A percentile compares a stretch with the other conserved stretches of the same genome.
Conservation (phyloP, 768 basidiomycete species). For the Termitomyces sp. region DNA sequence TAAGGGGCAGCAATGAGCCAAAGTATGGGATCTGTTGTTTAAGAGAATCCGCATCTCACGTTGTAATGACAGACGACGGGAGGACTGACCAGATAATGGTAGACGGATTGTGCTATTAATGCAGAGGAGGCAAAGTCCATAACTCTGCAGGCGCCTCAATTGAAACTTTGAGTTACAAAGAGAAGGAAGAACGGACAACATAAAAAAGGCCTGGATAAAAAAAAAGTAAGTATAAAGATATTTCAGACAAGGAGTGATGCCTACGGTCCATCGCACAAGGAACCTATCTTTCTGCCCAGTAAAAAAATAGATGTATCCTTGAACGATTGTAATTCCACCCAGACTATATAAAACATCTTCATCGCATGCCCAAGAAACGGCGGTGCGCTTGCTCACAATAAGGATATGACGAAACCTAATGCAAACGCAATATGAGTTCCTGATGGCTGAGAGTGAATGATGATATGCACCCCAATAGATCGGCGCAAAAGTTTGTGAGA, state of each 20-base stretch:
- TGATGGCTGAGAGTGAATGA: background rate
- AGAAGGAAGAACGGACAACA: constrained; percentile 19
- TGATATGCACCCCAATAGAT: constrained; percentile 26
- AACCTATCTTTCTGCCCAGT: constrained; percentile 20
- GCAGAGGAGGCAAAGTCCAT: constrained; percentile 34
- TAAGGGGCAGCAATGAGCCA: constrained; percentile 32
- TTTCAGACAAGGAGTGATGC: background rate
- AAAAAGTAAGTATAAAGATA: background rate
- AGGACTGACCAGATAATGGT: constrained; percentile 35
- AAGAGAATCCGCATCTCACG: no score
- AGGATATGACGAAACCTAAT: constrained; percentile 24
- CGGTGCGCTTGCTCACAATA: constrained; percentile 16
- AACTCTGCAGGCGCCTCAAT: constrained; percentile 13
- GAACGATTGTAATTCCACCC: constrained; percentile 34
- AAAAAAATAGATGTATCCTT: constrained; percentile 37
- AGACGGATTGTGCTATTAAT: constrained; percentile 38
- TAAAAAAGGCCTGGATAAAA: constrained; percentile 17
- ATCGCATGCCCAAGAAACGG: background rate
- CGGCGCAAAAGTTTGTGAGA: constrained; percentile 23
- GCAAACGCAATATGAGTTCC: background rate
- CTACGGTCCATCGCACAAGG: constrained; percentile 25
- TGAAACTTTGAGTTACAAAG: background rate
- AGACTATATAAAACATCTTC: constrained; percentile 20
- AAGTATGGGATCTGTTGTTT: constrained; percentile 36
- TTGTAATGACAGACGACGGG: background rate